These are phyloP conservation scores for Viridothelium virens DNA, from an alignment of 495 filamentous ascomycete genomes.

Conservation along the genomic window DNA sequence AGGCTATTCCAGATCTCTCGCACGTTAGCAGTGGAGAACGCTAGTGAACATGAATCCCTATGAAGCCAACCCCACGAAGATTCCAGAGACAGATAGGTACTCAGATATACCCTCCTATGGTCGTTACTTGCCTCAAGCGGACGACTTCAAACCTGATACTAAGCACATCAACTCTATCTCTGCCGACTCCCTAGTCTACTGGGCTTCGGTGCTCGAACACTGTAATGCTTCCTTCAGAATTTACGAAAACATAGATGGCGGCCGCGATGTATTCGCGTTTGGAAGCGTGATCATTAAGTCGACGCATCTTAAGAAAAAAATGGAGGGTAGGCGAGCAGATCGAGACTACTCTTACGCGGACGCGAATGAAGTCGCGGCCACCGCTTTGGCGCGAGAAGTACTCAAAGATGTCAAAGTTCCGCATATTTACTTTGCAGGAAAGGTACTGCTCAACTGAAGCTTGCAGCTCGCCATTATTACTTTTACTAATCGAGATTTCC, in stretches of 20 bases:
- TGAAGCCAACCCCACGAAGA: slow-evolving; percentile 33
- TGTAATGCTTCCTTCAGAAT: slow-evolving; percentile 34
- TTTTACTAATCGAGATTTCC: slow-evolving; percentile 22
- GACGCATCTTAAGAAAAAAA: slow-evolving; percentile 33
- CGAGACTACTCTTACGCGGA: slow-evolving; percentile 39
- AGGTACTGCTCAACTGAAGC: slow-evolving; percentile 27
- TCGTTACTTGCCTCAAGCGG: slow-evolving; percentile 32
- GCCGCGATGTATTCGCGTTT: slow-evolving; percentile 41
- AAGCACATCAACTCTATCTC: slow-evolving; percentile 34
- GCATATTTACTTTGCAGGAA: slow-evolving; percentile 38
- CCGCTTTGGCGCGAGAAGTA: slow-evolving; percentile 30
- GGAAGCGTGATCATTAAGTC: slow-evolving; percentile 44
- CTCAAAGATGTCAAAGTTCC: slow-evolving; percentile 36
- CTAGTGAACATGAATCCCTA: slow-evolving; percentile 25
- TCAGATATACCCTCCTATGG: slow-evolving; percentile 37
- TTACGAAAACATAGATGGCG: slow-evolving; percentile 35
- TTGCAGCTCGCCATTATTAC: slow-evolving; percentile 13
- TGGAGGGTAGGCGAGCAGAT: slow-evolving; percentile 16
- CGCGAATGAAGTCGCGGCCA: slow-evolving; percentile 38
- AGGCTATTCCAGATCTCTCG: no score
- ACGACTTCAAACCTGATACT: slow-evolving; percentile 31
- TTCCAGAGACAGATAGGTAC: slow-evolving; percentile 33
- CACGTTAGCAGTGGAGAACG: no score
- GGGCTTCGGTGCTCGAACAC: slow-evolving; percentile 33
- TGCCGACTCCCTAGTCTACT: slow-evolving; percentile 35